Conservation (phyloP, 257 asterid genomes). For the Gardenia jasminoides region DNA sequence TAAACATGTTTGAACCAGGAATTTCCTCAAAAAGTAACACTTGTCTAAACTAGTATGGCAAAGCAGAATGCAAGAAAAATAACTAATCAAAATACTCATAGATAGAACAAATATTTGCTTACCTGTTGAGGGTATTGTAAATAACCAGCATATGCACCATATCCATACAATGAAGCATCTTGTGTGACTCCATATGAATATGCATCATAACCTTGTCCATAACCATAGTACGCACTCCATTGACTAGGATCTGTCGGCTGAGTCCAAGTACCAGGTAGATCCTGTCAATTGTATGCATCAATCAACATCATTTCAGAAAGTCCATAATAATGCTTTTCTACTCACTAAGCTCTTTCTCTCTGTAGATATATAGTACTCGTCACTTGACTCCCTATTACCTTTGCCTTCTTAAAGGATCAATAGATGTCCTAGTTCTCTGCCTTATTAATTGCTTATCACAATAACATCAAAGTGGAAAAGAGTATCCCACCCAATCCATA, state of each 20-base stretch:
- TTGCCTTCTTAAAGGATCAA: neutral
- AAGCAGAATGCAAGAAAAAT: constrained; percentile 5
- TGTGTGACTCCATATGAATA: constrained; percentile 79
- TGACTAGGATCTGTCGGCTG: constrained; percentile 85
- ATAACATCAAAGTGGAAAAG: neutral
- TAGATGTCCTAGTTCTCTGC: neutral
- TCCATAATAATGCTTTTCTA: neutral
- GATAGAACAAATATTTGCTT: constrained; percentile 13
- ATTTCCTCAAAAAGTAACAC: neutral
- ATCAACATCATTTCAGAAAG: neutral
- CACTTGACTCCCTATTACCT: neutral
- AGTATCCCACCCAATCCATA: neutral
- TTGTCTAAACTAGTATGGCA: constrained; percentile 1
- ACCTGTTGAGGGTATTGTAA: constrained; percentile 83
- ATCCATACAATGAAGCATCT: constrained; percentile 79
- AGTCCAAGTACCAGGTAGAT: constrained; percentile 60
- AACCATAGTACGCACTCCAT: constrained; percentile 80
- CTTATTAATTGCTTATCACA: neutral
- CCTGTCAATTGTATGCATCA: constrained; percentile 37
- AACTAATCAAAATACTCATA: neutral
- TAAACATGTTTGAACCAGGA: neutral
- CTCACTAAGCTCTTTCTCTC: neutral
- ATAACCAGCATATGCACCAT: constrained; percentile 87
- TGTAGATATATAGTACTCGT: neutral
- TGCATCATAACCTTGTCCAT: constrained; percentile 95